Conservation (phyloP, 768 basidiomycete species). For the Rossbeevera mucosa region DNA sequence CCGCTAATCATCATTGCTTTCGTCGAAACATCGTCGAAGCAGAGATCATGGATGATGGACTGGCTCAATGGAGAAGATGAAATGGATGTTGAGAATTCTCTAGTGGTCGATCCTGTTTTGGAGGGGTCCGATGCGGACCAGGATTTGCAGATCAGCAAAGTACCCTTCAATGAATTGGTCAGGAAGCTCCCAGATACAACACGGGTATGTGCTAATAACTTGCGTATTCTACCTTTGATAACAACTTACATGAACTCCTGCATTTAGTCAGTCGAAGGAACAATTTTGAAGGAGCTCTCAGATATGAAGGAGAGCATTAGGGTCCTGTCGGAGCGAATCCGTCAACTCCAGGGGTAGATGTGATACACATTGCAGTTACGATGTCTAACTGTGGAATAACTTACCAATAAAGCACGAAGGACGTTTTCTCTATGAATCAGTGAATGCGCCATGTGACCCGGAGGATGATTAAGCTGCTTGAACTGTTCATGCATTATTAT, state of each 20-base stretch:
- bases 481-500: conserved; percentile 2
- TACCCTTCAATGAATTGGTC: conserved; percentile 64
- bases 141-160: conserved; percentile 64
- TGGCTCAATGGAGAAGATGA: conserved; percentile 65
- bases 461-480: too few relatives aligned
- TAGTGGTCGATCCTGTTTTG: conserved; percentile 55
- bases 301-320: conserved; percentile 45
- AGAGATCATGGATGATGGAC: conserved; percentile 58
- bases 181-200: conserved; percentile 69
- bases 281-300: conserved; percentile 60
- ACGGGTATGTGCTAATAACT: conserved; percentile 45
- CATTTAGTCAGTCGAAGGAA: conserved; percentile 62
- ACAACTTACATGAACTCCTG: neutral
- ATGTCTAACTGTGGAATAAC: neutral
- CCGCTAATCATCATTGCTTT: conserved; percentile 72
- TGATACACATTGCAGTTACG: conserved; percentile 1
- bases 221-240: conserved; percentile 3
- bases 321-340: conserved; percentile 35
- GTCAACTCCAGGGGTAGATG: conserved; percentile 21
- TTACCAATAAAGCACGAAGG: neutral
- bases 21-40: conserved; percentile 58
- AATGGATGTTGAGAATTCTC: conserved; percentile 50
- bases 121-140: conserved; percentile 48
- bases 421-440: neutral
- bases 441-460: too few relatives aligned